These are phyloP conservation scores for Cyclostephanos invisitatus DNA, from an alignment of 108 stramenopile species.

Conservation along the genomic window DNA sequence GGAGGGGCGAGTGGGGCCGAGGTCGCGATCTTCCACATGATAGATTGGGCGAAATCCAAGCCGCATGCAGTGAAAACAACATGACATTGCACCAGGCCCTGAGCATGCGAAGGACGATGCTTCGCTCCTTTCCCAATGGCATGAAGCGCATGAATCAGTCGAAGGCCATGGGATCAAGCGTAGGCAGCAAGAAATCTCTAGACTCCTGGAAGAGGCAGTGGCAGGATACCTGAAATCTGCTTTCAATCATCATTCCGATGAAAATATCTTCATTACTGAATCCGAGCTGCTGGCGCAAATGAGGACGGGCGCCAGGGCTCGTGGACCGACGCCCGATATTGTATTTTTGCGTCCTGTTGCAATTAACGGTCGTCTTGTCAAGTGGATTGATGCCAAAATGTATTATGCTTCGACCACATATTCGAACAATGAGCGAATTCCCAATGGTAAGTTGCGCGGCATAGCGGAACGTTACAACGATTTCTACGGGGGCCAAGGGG, in stretches of 20 bases:
- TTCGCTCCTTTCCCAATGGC: neutral
- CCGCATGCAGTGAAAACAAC: neutral
- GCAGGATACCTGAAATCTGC: neutral
- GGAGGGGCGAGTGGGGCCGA: neutral
- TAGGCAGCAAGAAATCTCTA: neutral
- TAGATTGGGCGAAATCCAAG: neutral
- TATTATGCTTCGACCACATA: neutral
- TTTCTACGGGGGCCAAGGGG: neutral
- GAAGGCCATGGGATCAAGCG: neutral
- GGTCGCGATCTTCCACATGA: neutral
- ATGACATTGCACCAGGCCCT: neutral
- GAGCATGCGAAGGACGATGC: slow-evolving; percentile 1
- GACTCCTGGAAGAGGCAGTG: neutral
- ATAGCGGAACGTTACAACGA: neutral
- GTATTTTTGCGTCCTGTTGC: neutral
- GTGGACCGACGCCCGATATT: neutral
- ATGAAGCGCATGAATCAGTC: neutral
- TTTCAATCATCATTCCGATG: neutral
- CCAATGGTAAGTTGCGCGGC: neutral
- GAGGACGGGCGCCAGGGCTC: neutral
- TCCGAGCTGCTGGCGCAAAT: neutral
- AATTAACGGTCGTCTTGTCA: neutral
- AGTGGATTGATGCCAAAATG: slow-evolving; percentile 2
- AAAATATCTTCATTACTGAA: neutral
- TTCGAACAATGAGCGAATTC: neutral